Evolutionary conservation across 768 basidiomycete species (phyloP), one percentile per base, ranked within the genome.

Genomic region (Coprinellus micaceus): DNA sequence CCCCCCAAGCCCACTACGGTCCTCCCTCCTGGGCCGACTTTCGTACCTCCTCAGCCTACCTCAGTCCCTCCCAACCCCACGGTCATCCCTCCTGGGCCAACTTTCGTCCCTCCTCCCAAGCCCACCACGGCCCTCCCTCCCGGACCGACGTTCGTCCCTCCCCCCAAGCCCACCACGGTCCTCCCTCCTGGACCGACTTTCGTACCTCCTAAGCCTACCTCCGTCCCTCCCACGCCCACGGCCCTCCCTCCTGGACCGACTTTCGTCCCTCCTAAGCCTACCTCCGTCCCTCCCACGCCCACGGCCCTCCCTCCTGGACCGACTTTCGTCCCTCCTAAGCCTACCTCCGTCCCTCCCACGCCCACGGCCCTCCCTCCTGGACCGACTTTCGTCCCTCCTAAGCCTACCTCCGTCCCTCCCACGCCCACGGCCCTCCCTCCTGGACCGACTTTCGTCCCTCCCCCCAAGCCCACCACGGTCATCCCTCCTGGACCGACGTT

Each of bases 181-280:
- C n/a, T n/a, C n/a, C n/a, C n/a, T n/a, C n/a, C n/a, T n/a, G n/a
- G n/a, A n/a, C n/a, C n/a, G n/a, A 37, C 36, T 9, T 9, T 17
- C 9, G 9, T 30, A 11, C 47, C 47, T 24, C 54, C 54, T 36
- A 56, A 55, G 24, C 54, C 54, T 12, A 55, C 54, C 10, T 2
- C 2, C 29, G 9, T 29, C 24, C 46, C 36, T 4, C 54, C 44
- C 21, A 11, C 10, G 17, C 54, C 54, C 4, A 44, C 54, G n/a
- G 44, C 21, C 11, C 54, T 4, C 4, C 47, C 47, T 30, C 47
- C 47, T 9, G 28, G 28, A 28, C 47, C 47, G 2, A 48, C 47
- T 4, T 9, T 9, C 30, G 6, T 24, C 22, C 45, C 25, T 4
- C 46, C 46, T 26, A 47, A 22, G 25, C 46, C 46, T 10, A 22